A percentile compares a stretch with the other conserved stretches of the same genome.
Conservation (phyloP, 768 basidiomycete species). For the Mycena floridula region DNA sequence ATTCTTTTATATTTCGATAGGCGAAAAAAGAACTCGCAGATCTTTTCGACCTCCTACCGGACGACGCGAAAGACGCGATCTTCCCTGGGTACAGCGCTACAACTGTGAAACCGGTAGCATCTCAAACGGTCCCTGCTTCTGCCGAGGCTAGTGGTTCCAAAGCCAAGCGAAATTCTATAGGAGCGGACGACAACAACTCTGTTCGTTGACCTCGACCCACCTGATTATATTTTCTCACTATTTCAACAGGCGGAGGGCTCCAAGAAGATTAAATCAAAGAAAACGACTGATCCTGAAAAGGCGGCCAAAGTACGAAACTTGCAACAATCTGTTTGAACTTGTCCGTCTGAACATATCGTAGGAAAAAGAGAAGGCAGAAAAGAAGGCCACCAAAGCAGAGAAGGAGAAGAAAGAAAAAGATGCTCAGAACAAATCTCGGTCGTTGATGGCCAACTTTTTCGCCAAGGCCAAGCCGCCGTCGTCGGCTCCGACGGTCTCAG, state of each 20-base stretch:
- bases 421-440: conserved; percentile 65
- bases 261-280: conserved; percentile 39
- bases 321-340: neutral
- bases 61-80: conserved; percentile 49
- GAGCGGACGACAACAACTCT: too few relatives aligned
- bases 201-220: too few relatives aligned
- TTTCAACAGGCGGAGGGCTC: too few relatives aligned
- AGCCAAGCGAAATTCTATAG: too few relatives aligned
- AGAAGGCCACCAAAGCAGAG: conserved; percentile 61
- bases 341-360: conserved; percentile 25
- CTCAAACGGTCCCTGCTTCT: too few relatives aligned
- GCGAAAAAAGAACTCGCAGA: conserved; percentile 50
- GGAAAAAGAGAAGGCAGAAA: conserved; percentile 67
- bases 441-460: conserved; percentile 77
- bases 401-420: conserved; percentile 69
- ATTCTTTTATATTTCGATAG: too few relatives aligned
- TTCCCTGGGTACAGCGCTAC: conserved; percentile 46
- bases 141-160: too few relatives aligned
- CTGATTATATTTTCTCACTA: too few relatives aligned
- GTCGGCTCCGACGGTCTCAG: conserved; percentile 17
- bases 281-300: conserved; percentile 49
- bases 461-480: conserved; percentile 46
- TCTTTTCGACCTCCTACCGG: conserved; percentile 52
- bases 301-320: conserved; percentile 40
- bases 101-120: too few relatives aligned